Base-by-base conservation (phyloP, 768 basidiomycete genomes). In the Mrakia frigida region DNA sequence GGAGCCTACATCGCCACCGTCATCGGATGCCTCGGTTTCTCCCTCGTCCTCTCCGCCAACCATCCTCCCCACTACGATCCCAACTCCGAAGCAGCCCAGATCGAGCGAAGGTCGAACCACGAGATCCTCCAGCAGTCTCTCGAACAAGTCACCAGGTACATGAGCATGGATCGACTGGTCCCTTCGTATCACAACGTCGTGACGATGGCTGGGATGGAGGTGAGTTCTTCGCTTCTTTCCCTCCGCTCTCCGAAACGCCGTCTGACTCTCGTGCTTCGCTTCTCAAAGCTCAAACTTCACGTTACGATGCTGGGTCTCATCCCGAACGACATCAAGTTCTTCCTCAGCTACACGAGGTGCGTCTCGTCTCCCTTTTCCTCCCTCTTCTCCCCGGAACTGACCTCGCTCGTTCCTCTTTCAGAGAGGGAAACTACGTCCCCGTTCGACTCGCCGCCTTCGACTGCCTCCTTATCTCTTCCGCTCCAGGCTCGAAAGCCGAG, bases 361-460 rank as follows among this genome's bases (percentile, higher is more conserved):
- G 88, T 83, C 61, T 79, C 50, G 37, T 77, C 56, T 25, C 39
- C 68, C 28, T 6, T 13, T 46, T 43, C 9, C 46, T 61, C 5
- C 31, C 46, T 33, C 11, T 11, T 13, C 23, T 31, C 35, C 1
- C n/a, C n/a, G n/a, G 46, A 31, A n/a, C 43, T 61, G 25, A 46
- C 43, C 11, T n/a, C 23, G 28, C 10, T 50, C 14, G 11, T 52
- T 52, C 39, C 6, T 31, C 23, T 14, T 77, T 37, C 79, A 95
- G 95, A 35, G 94, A 97, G 84, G 97, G 96, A 56, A 97, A 98
- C 81, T 94, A 91, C 80, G 90, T 90, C 3, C 91, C 92, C 81
- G 92, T 99, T 63, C 90, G 97, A 65, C 88, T 93, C 63, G 90
- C 92, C 6, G 96, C 97, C 5, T 97, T 99, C 80, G 97, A 99